Percentiles rank a stretch among this genome's conserved stretches.
These are phyloP conservation scores for Marchantia paleacea DNA, from an alignment of 225 moss, liverwort and hornwort genomes.

Conservation along the genomic window DNA sequence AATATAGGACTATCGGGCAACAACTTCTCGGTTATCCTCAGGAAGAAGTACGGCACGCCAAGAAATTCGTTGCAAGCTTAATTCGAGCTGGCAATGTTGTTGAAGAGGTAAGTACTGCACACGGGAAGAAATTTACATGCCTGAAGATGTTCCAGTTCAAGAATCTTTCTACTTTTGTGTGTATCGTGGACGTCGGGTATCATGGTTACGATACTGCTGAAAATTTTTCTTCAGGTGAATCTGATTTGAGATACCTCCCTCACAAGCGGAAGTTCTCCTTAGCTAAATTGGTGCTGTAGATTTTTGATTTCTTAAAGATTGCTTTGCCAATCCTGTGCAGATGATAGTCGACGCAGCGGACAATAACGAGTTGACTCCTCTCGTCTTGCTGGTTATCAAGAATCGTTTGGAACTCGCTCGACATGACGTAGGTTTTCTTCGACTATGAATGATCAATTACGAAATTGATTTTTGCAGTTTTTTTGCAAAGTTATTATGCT, in stretches of 20 bases:
- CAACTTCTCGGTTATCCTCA: slow-evolving; percentile 56
- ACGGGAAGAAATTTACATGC: neutral
- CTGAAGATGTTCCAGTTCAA: neutral
- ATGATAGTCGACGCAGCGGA: slow-evolving; percentile 69
- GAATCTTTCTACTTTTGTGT: neutral
- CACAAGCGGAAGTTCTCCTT: neutral
- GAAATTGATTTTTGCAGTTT: neutral
- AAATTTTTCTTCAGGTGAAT: neutral
- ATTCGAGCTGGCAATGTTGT: slow-evolving; percentile 75
- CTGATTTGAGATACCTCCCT: no score
- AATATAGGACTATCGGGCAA: slow-evolving; percentile 49
- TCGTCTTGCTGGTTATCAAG: slow-evolving; percentile 76
- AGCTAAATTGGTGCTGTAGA: neutral
- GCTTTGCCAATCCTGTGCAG: slow-evolving; percentile 51
- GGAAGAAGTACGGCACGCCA: slow-evolving; percentile 58
- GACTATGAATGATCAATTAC: neutral
- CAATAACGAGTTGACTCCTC: slow-evolving; percentile 65
- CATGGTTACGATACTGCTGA: no score
- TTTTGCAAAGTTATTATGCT: neutral
- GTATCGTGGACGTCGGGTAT: neutral
- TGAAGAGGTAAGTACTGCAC: slow-evolving; percentile 57
- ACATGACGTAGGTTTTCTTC: slow-evolving; percentile 59
- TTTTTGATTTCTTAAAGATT: slow-evolving; percentile 1
- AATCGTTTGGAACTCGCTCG: slow-evolving; percentile 86
- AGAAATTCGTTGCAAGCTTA: slow-evolving; percentile 57